Conservation (phyloP, 768 basidiomycete genomes). For the Russula sp. region DNA sequence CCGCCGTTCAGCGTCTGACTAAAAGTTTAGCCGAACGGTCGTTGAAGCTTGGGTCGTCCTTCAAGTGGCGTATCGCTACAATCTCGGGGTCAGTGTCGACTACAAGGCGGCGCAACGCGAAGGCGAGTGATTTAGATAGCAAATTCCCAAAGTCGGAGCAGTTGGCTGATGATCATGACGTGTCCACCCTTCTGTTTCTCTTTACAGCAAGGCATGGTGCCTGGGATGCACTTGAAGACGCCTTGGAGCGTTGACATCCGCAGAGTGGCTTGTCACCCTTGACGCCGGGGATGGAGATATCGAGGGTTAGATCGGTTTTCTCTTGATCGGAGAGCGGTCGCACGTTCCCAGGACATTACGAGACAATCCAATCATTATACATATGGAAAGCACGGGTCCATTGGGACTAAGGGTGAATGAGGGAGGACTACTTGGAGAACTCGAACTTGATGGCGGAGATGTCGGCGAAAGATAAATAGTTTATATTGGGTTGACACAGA, state of each 20-base stretch:
- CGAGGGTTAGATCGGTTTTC: background rate
- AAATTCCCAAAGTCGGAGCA: background rate
- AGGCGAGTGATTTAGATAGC: slow-evolving; percentile 5
- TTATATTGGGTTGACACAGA: too few relatives aligned
- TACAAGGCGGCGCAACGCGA: background rate
- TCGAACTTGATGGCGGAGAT: too few relatives aligned
- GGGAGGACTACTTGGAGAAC: too few relatives aligned
- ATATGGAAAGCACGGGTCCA: too few relatives aligned
- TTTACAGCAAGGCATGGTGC: slow-evolving; percentile 4
- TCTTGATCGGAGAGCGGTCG: background rate
- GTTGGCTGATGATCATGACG: background rate
- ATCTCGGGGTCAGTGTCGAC: slow-evolving; percentile 1
- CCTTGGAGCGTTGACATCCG: background rate
- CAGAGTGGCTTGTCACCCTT: too few relatives aligned
- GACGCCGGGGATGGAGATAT: background rate
- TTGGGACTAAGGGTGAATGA: too few relatives aligned
- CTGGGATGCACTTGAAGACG: slow-evolving; percentile 5
- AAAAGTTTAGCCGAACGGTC: background rate
- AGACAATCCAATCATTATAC: too few relatives aligned
- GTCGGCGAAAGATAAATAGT: too few relatives aligned
- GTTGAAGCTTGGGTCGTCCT: slow-evolving; percentile 7
- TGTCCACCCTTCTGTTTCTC: background rate
- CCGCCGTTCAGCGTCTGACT: background rate
- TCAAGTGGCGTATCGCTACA: background rate
- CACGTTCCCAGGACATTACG: too few relatives aligned